Conservation (phyloP, 352 stramenopile species). For the Globisporangium splendens region DNA sequence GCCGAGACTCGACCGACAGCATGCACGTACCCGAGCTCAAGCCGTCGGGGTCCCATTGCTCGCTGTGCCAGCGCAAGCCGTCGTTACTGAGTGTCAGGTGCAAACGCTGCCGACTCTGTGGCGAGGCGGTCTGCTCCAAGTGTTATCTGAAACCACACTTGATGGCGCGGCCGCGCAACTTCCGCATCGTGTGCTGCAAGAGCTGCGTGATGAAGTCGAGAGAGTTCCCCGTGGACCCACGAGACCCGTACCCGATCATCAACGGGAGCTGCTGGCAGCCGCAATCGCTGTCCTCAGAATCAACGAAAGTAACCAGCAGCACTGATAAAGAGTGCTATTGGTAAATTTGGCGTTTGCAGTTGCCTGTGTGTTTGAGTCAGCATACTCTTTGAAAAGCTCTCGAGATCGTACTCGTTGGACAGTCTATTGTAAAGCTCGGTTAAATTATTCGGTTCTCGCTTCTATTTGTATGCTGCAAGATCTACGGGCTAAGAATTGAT, state of each 20-base stretch:
- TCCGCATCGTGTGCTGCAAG: constrained; percentile 49
- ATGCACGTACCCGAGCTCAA: background rate
- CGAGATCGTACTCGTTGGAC: no score
- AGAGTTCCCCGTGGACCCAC: constrained; percentile 30
- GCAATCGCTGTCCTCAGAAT: background rate
- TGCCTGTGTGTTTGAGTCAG: no score
- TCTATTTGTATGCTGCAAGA: no score
- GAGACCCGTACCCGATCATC: constrained; percentile 41
- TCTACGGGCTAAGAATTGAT: no score
- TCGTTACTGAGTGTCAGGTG: constrained; percentile 24
- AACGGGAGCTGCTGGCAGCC: constrained; percentile 11
- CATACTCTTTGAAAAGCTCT: no score
- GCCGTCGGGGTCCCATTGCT: constrained; percentile 1
- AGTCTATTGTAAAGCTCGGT: no score
- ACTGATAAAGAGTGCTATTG: constrained; percentile 3
- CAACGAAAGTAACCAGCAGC: background rate
- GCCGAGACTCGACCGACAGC: constrained; percentile 1
- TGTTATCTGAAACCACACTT: constrained; percentile 45
- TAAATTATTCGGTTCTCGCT: no score
- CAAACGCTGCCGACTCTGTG: constrained; percentile 38
- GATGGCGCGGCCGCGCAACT: constrained; percentile 28
- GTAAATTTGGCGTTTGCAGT: no score
- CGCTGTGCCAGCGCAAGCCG: constrained; percentile 19
- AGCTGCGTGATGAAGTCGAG: constrained; percentile 40
- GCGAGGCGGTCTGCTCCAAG: constrained; percentile 34